Base-by-base conservation (phyloP, 306 rosid species). In the Quercus wislizeni region DNA sequence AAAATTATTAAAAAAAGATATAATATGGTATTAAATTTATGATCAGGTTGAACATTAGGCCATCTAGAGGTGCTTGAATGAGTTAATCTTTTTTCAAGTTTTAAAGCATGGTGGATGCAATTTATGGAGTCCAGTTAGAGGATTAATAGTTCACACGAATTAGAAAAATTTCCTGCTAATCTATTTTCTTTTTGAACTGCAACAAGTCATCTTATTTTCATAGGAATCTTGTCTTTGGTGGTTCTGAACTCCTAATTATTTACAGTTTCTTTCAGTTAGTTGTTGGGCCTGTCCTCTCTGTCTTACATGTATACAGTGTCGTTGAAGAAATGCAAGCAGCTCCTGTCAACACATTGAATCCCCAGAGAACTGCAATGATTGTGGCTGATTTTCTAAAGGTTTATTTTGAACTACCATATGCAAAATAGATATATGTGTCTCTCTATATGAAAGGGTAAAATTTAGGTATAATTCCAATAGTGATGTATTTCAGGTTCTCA, bases 291-390 rank as follows among this genome's bases (percentile, higher is more conserved):
- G 87, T 95, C 58, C 97, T 95, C 82, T 89, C 99, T 51, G 35
- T 88, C 18, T 1, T 90, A 75, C 99, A 95, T 83, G 76, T 95
- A 65, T 92, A 87, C 81, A 78, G 93, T 54, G 99, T 95, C 19
- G 43, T 85, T 76, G 98, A 95, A 91, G 97, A 95, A 85, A 92
- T 92, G 94, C 91, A 87, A 81, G 98, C 99, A 6, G 78, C 94
- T 78, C 98, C 99, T 30, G 75, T 95, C 78, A 90, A 92, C 86
- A 95, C 99, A 33, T 82, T 95, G 84, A 92, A 92, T 88, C 96
- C 98, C 14, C 97, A 87, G 87, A 91, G 98, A 86, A 91, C 98
- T 31, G 98, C 96, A 41, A 81, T 95, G 94, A 73, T 95, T 55
- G 96, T 95, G 75, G 91, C 97, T 31, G 92, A 95, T 91, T 95